These are phyloP conservation scores for Aspergillus ochraceoroseus DNA, from an alignment of 2,329 filamentous ascomycete species.

Conservation along the genomic window DNA sequence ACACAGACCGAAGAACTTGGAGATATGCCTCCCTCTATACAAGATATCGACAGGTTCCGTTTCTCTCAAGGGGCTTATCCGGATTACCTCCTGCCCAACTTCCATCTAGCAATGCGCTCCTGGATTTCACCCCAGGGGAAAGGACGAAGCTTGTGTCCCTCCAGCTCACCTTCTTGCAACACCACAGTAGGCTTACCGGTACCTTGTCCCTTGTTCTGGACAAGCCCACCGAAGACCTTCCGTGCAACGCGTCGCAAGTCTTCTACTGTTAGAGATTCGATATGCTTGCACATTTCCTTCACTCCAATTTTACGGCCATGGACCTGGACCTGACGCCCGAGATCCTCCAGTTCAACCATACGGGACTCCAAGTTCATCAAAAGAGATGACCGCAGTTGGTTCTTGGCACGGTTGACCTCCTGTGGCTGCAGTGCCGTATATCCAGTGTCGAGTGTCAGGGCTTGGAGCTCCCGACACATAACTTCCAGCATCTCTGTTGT, in stretches of 20 bases:
- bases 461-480: conserved; percentile 83
- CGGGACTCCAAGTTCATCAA: conserved; percentile 97
- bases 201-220: conserved; percentile 69
- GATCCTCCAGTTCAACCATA: conserved; percentile 96
- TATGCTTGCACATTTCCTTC: conserved; percentile 83
- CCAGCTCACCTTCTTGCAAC: conserved; percentile 79
- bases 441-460: conserved; percentile 70
- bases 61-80: background rate
- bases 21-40: conserved; percentile 6
- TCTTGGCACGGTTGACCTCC: conserved; percentile 92
- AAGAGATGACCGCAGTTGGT: conserved; percentile 82
- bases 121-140: conserved; percentile 88
- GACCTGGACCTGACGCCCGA: conserved; percentile 93
- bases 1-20: conserved; percentile 20
- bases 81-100: conserved; percentile 61
- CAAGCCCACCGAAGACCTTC: conserved; percentile 69
- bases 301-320: conserved; percentile 89
- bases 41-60: background rate
- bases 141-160: conserved; percentile 61
- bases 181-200: conserved; percentile 91
- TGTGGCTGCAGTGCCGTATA: conserved; percentile 64
- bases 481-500: conserved; percentile 85
- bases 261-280: conserved; percentile 71
- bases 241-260: conserved; percentile 79
- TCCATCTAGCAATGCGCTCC: conserved; percentile 76